A percentile compares a stretch with the other conserved stretches of the same genome.
Conservation (phyloP, 1,284 basidiomycete species). For the Papiliotrema laurentii region DNA sequence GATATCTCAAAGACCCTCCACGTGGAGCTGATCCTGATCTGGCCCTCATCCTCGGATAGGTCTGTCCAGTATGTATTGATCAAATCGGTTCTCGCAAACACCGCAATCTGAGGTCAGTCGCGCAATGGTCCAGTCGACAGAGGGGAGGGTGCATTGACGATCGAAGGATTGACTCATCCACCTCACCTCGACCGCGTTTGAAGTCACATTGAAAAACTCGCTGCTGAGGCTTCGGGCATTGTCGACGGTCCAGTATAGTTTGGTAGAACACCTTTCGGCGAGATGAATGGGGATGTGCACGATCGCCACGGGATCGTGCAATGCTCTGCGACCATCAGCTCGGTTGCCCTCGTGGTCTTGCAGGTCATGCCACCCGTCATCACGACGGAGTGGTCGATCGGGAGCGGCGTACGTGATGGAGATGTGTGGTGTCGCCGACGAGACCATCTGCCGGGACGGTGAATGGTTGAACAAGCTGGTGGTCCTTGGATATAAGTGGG, state of each 20-base stretch:
- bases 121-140: neutral
- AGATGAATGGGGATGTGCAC: conserved; percentile 36
- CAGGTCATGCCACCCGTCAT: neutral
- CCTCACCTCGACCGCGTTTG: conserved; percentile 40
- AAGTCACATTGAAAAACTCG: conserved; percentile 44
- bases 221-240: conserved; percentile 17
- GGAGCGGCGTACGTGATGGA: neutral
- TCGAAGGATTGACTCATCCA: neutral
- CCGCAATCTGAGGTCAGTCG: conserved; percentile 31
- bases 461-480: too few relatives aligned
- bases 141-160: neutral
- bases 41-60: conserved; percentile 10
- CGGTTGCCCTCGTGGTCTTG: neutral
- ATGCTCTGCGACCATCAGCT: conserved; percentile 17
- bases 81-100: conserved; percentile 32
- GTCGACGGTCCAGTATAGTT: conserved; percentile 41
- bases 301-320: conserved; percentile 33
- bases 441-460: too few relatives aligned
- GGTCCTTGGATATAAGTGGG: too few relatives aligned
- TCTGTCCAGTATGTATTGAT: conserved; percentile 28
- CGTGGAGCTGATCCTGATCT: conserved; percentile 29
- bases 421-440: neutral
- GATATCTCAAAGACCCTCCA: conserved; percentile 45
- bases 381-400: neutral
- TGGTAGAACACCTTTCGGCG: conserved; percentile 18